A percentile compares a stretch with the other conserved stretches of the same genome.
Evolutionary conservation across 208 protist genomes (phyloP).

Genomic region (Phytomonas sp.): DNA sequence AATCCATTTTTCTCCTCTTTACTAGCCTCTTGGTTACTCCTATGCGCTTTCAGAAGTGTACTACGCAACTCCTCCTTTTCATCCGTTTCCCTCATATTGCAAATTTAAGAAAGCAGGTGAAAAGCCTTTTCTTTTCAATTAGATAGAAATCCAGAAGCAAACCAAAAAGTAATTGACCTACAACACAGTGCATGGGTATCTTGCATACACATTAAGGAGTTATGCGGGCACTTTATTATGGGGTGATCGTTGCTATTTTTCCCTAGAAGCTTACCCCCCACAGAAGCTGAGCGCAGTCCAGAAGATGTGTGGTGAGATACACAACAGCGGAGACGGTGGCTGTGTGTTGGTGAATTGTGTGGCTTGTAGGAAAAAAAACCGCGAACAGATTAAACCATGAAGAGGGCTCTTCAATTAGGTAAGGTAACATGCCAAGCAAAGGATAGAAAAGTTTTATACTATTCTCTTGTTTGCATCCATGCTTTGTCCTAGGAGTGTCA

Average conservation of each 20-base stretch:
- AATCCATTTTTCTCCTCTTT: not conserved
- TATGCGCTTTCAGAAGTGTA: not conserved
- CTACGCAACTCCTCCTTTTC: not conserved
- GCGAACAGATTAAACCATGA: not conserved
- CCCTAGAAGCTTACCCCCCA: not conserved
- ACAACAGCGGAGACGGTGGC: not conserved
- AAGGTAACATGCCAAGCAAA: not conserved
- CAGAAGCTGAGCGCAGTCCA: not conserved
- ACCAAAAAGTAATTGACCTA: not conserved
- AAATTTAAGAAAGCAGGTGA: not conserved
- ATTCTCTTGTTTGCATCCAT: not conserved
- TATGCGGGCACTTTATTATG: not conserved
- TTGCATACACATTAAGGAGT: not conserved
- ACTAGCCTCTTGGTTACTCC: not conserved
- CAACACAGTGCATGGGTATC: not conserved
- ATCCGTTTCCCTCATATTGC: not conserved
- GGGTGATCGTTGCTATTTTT: not conserved
- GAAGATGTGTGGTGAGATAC: not conserved
- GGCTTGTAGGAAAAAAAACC: not conserved
- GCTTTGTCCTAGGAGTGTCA: not conserved
- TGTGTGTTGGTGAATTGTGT: not conserved
- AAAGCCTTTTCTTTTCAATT: not conserved
- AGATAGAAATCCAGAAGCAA: not conserved
- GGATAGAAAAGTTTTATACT: not conserved
- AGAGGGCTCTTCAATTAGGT: not conserved